phyloP scores from a whole-genome alignment of 208 protist genomes.

The Leptomonas seymouri region DNA sequence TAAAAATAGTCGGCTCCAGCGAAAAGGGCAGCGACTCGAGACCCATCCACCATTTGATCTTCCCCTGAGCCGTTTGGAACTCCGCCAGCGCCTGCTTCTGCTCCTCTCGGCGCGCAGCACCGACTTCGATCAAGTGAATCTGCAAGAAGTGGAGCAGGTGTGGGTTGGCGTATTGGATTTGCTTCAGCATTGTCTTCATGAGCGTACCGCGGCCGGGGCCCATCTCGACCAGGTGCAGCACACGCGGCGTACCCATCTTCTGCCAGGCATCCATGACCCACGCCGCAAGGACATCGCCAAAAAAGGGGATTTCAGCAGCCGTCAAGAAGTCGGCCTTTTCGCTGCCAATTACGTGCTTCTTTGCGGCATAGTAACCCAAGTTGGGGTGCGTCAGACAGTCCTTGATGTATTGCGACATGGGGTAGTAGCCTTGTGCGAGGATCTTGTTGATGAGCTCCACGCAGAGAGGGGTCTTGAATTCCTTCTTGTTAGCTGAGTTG shows the following conservation, averaged over 20 bases:
- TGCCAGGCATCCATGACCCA: slow-evolving; percentile 93
- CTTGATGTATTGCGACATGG: slow-evolving; percentile 92
- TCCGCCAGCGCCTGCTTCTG: slow-evolving; percentile 81
- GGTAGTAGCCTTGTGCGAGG: slow-evolving; percentile 86
- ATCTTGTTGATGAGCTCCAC: slow-evolving; percentile 84
- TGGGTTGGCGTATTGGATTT: slow-evolving; percentile 86
- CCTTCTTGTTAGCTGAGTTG: slow-evolving; percentile 75
- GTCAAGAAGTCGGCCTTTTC: slow-evolving; percentile 92
- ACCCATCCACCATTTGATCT: slow-evolving; percentile 91
- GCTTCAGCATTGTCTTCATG: slow-evolving; percentile 89
- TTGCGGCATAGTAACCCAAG: slow-evolving; percentile 89
- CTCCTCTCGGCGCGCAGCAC: slow-evolving; percentile 79
- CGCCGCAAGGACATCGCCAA: slow-evolving; percentile 88
- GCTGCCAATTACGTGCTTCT: slow-evolving; percentile 85
- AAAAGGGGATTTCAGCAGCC: slow-evolving; percentile 90
- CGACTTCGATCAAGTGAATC: slow-evolving; percentile 89
- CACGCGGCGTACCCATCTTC: slow-evolving; percentile 90
- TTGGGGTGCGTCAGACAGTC: slow-evolving; percentile 90
- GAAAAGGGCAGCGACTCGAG: slow-evolving; percentile 84
- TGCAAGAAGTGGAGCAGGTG: slow-evolving; percentile 90
- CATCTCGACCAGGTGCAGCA: slow-evolving; percentile 90
- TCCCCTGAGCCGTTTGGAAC: slow-evolving; percentile 83
- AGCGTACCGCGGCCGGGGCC: slow-evolving; percentile 86
- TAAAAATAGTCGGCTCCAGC: slow-evolving; percentile 86
- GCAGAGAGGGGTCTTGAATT: slow-evolving; percentile 88